Percentiles rank a stretch among this genome's conserved stretches.
phyloP scores from a whole-genome alignment of 371 early-diverging fungal species.

The Apophysomyces sp. region DNA sequence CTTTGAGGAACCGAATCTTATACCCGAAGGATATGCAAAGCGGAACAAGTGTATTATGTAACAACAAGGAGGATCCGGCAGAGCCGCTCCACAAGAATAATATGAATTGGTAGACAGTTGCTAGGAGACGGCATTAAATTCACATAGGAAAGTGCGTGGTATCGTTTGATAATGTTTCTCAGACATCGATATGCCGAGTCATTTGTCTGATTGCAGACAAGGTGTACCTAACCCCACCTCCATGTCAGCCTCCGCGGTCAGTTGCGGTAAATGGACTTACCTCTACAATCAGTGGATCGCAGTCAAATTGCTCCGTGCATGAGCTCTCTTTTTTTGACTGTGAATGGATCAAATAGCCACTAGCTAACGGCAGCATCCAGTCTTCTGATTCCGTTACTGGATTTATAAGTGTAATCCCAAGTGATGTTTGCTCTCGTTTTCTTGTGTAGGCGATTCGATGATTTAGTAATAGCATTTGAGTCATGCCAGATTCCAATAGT shows the following conservation, averaged over 20 bases:
- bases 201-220: constrained; percentile 43
- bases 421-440: constrained; percentile 30
- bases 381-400: constrained; percentile 25
- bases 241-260: too few relatives aligned
- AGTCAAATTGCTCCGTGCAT: constrained; percentile 41
- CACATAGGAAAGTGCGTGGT: constrained; percentile 56
- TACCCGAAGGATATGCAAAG: not conserved
- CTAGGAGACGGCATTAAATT: constrained; percentile 49
- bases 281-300: constrained; percentile 47
- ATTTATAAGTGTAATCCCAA: constrained; percentile 23
- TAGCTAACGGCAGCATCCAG: constrained; percentile 62
- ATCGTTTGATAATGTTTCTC: constrained; percentile 58
- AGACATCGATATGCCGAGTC: constrained; percentile 44
- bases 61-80: constrained; percentile 40
- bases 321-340: constrained; percentile 35
- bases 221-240: constrained; percentile 24
- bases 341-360: constrained; percentile 56
- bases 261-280: constrained; percentile 34
- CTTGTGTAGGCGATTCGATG: constrained; percentile 59
- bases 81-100: constrained; percentile 51
- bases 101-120: constrained; percentile 56
- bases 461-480: constrained; percentile 51
- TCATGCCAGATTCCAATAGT: constrained; percentile 28
- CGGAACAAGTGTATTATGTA: not conserved
- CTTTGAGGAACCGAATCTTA: not conserved